These are phyloP conservation scores for Ascochyta rabiei DNA, from an alignment of 2,329 filamentous ascomycete genomes.

Conservation along the genomic window DNA sequence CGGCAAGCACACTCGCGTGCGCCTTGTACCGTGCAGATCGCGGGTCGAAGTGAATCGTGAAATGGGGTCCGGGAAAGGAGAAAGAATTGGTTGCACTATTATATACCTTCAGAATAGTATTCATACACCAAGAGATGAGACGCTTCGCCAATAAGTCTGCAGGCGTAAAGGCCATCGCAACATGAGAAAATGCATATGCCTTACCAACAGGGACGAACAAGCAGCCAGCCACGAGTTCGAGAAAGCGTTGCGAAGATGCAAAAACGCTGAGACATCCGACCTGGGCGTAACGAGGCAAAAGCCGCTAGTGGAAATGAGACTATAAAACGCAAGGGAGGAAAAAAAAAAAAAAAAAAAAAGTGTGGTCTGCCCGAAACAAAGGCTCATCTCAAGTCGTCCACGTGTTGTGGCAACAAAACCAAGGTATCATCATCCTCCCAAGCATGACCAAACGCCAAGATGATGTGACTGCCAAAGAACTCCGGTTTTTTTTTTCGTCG, in stretches of 20 bases:
- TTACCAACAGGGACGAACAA: neutral
- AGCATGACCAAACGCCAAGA: conserved; percentile 37
- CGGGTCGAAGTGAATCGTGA: neutral
- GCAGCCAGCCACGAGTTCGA: conserved; percentile 6
- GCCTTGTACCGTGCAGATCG: neutral
- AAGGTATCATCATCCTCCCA: conserved; percentile 44
- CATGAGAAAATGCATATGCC: conserved; percentile 1
- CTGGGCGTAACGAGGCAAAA: conserved; percentile 2
- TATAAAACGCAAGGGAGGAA: conserved; percentile 1
- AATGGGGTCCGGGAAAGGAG: neutral
- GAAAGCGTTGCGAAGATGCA: conserved; percentile 7
- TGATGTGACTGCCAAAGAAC: conserved; percentile 31
- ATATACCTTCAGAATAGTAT: conserved; percentile 27
- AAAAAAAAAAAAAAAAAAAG: too few relatives aligned
- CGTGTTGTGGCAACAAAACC: conserved; percentile 16
- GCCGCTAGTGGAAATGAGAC: neutral
- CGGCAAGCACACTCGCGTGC: conserved; percentile 3
- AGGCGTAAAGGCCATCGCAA: conserved; percentile 7
- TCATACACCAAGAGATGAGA: conserved; percentile 18
- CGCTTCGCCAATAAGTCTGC: conserved; percentile 19
- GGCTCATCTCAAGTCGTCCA: conserved; percentile 15
- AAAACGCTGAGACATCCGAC: conserved; percentile 14
- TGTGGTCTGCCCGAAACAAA: conserved; percentile 6
- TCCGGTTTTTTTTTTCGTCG: conserved; percentile 34
- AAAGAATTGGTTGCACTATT: conserved; percentile 20